Base-by-base conservation (phyloP, 2,329 filamentous ascomycete genomes). In the Scytalidium lignicola region DNA sequence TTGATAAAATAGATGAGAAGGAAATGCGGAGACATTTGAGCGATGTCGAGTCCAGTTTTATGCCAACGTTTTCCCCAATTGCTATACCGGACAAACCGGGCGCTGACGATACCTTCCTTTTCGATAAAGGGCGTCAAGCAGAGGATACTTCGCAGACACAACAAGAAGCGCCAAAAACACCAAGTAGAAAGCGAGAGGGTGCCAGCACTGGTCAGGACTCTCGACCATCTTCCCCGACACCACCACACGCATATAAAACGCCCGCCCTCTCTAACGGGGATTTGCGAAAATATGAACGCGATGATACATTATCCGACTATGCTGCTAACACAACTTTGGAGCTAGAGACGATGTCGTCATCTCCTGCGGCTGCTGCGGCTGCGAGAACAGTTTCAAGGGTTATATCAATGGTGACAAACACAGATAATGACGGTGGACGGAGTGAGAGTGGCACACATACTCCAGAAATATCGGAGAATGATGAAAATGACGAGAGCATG, bases 1-100 rank as follows among this genome's bases (percentile, higher is more conserved):
- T 55, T 32, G 57, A 62, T 45, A 49, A 50, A 4, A 39, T 66
- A 45, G 62, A 66, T 46, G 65, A 65, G 47, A 57, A 46, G 26
- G 62, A 58, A 20, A 62, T 67, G 61, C 57, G 61, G 29, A 60
- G 56, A 28, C 80, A 84, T 59, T 64, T 85, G 18, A 73, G 78
- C 57, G 82, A 85, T 58, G 74, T 84, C 53, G 82, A 86, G 60
- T 85, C 82, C 28, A 85, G 82, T 66, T 85, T 85, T 59, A 62
- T 82, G 48, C 76, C 78, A 2, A 73, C 75, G 5, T 62, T 78
- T 5, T 84, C 81, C 7, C 80, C 81, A 12, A 73, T 83, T 43
- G 72, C 58, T 15, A 71, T 29, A 69, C 69, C 23, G 68, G 73
- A 45, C 65, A 57, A 63, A 48, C 56, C 58, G 15, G 78, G 73